Evolutionary conservation across 805 yeast genomes (phyloP).

Genomic region (Kluyveromyces starmeri): DNA sequence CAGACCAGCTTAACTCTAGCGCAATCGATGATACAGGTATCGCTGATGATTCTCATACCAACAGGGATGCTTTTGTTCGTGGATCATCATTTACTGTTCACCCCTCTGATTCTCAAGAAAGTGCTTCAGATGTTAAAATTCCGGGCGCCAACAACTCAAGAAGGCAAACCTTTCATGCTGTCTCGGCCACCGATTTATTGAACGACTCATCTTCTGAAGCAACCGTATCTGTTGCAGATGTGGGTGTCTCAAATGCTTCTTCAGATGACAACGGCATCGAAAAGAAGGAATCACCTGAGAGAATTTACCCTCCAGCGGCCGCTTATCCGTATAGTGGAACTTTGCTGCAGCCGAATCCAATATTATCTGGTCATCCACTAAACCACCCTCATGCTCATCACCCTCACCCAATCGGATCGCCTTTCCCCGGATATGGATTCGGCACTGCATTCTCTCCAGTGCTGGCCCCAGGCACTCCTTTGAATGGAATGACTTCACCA

Average conservation of each 20-base stretch:
- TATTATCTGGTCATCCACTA: constrained; percentile 21
- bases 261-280: constrained; percentile 7
- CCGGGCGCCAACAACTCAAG: constrained; percentile 15
- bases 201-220: constrained; percentile 1
- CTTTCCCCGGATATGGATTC: constrained; percentile 28
- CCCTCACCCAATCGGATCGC: constrained; percentile 22
- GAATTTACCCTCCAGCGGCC: constrained; percentile 13
- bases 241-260: neutral
- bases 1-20: neutral
- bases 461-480: constrained; percentile 19
- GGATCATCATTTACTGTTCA: constrained; percentile 3
- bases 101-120: neutral
- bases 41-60: neutral
- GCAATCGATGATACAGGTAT: constrained; percentile 1
- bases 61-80: constrained; percentile 4
- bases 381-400: constrained; percentile 5
- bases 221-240: constrained; percentile 1
- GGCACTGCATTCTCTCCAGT: constrained; percentile 28
- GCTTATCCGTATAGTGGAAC: constrained; percentile 30
- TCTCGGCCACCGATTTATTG: constrained; percentile 19
- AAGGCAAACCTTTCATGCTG: constrained; percentile 28
- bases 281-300: neutral
- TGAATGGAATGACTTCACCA: constrained; percentile 1
- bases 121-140: neutral
- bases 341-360: constrained; percentile 24